A percentile compares a stretch with the other conserved stretches of the same genome.
phyloP scores from a whole-genome alignment of 176 grass and related monocot species.

The Aegilops umbellulata region DNA sequence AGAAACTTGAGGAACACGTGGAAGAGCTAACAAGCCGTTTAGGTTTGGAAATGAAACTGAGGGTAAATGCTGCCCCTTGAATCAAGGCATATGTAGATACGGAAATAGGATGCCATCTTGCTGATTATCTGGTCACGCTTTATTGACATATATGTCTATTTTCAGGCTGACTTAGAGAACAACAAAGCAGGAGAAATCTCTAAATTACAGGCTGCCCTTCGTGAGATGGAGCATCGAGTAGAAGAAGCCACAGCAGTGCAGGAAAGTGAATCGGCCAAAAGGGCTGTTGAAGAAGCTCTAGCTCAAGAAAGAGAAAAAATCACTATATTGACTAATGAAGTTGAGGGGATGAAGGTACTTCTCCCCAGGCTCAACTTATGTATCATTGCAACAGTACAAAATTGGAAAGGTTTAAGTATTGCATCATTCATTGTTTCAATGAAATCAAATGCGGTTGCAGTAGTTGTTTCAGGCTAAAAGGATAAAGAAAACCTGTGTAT shows the following conservation, averaged over 20 bases:
- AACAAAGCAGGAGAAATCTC: constrained; percentile 56
- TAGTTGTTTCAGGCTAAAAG: not conserved
- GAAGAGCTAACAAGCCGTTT: constrained; percentile 63
- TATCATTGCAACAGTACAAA: not conserved
- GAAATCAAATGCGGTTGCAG: not conserved
- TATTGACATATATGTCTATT: constrained; percentile 21
- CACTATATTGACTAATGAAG: constrained; percentile 40
- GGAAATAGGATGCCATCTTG: not conserved
- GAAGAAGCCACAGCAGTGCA: constrained; percentile 46
- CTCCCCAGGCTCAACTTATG: not conserved
- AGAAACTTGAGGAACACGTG: constrained; percentile 65
- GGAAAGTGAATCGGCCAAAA: constrained; percentile 55
- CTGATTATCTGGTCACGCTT: constrained; percentile 22
- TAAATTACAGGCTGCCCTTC: constrained; percentile 52
- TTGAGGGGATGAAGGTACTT: constrained; percentile 59
- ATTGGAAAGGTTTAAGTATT: not conserved
- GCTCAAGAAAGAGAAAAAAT: constrained; percentile 61
- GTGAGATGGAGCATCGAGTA: constrained; percentile 53
- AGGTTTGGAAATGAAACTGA: constrained; percentile 59
- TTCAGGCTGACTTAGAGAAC: constrained; percentile 66
- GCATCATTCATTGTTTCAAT: not conserved
- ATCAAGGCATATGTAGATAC: constrained; percentile 9
- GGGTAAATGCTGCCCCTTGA: constrained; percentile 39
- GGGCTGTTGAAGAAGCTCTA: constrained; percentile 59
- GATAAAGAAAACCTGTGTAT: not conserved